Percentiles rank a stretch among this genome's conserved stretches.
phyloP scores from a whole-genome alignment of 2,329 filamentous ascomycete species.

The Sporothrix protearum region DNA sequence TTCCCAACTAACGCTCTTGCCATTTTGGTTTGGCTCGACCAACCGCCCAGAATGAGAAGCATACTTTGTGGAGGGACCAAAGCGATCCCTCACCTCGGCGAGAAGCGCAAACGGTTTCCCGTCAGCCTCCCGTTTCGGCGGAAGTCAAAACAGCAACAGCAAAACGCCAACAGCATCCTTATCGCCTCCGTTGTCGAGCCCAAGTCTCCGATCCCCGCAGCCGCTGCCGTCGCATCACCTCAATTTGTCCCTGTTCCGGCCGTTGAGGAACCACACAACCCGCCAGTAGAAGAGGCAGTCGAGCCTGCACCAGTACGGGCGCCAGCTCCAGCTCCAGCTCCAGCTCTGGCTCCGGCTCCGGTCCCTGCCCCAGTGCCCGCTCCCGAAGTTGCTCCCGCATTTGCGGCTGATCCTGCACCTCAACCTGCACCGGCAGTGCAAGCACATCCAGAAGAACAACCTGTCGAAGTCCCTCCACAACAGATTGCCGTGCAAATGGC shows the following conservation, averaged over 20 bases:
- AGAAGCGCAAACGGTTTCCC: slow-evolving; percentile 18
- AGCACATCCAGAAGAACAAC: background rate
- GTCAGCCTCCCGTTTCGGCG: slow-evolving; percentile 10
- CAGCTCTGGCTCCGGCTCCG: no score
- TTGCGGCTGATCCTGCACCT: background rate
- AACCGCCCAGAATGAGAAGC: slow-evolving; percentile 10
- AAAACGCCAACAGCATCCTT: background rate
- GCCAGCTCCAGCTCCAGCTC: background rate
- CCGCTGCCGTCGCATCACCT: background rate
- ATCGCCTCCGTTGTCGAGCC: background rate
- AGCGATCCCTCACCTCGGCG: background rate
- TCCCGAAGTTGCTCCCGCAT: background rate
- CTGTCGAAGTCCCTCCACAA: background rate
- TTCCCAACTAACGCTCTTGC: background rate
- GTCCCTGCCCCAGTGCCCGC: background rate
- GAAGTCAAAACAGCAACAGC: background rate
- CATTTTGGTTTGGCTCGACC: background rate
- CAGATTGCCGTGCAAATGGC: background rate
- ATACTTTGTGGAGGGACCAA: slow-evolving; percentile 19
- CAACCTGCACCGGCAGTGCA: background rate
- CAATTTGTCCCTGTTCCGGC: background rate
- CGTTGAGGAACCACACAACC: background rate
- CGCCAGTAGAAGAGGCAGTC: background rate
- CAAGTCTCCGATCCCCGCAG: background rate
- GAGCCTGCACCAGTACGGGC: background rate